A percentile compares a stretch with the other conserved stretches of the same genome.
Evolutionary conservation across 441 rosid species (phyloP).

Genomic region (Dalechampia spathulata): DNA sequence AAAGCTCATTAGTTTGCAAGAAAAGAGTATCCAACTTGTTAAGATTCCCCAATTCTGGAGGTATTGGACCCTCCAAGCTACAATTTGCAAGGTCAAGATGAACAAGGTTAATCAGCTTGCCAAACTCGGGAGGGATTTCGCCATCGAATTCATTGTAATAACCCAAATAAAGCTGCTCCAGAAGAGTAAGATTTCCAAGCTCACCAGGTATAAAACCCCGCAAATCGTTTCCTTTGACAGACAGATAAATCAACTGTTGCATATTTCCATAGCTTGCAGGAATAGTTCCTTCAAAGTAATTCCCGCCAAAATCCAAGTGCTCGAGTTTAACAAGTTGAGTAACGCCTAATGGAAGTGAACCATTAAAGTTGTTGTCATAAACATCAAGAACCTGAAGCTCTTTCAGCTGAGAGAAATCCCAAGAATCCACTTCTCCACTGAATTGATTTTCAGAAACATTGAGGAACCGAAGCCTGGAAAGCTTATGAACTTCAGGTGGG

Average conservation of each 20-base stretch:
- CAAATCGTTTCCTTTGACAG: conserved; percentile 62
- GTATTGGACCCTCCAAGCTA: conserved; percentile 53
- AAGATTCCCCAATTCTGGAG: conserved; percentile 56
- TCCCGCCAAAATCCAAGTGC: conserved; percentile 62
- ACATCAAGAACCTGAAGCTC: conserved; percentile 50
- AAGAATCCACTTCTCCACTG: conserved; percentile 36
- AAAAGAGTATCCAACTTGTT: conserved; percentile 56
- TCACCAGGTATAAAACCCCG: conserved; percentile 49
- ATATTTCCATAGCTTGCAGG: conserved; percentile 52
- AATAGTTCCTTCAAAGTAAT: conserved; percentile 54
- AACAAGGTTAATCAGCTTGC: conserved; percentile 49
- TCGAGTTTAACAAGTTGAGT: conserved; percentile 34
- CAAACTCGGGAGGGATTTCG: conserved; percentile 61
- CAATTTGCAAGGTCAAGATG: conserved; percentile 72
- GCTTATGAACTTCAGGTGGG: conserved; percentile 37
- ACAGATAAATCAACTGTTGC: conserved; percentile 41
- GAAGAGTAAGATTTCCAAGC: conserved; percentile 59
- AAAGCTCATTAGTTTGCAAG: conserved; percentile 64
- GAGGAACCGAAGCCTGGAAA: conserved; percentile 45
- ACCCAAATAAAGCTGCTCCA: conserved; percentile 59
- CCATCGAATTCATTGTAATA: conserved; percentile 64
- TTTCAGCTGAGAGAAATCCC: conserved; percentile 40
- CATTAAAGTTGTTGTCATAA: conserved; percentile 70
- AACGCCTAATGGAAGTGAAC: conserved; percentile 58
- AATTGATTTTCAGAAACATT: conserved; percentile 61